Base-by-base conservation (phyloP, 805 yeast species). In the Yamadazyma philogaea region DNA sequence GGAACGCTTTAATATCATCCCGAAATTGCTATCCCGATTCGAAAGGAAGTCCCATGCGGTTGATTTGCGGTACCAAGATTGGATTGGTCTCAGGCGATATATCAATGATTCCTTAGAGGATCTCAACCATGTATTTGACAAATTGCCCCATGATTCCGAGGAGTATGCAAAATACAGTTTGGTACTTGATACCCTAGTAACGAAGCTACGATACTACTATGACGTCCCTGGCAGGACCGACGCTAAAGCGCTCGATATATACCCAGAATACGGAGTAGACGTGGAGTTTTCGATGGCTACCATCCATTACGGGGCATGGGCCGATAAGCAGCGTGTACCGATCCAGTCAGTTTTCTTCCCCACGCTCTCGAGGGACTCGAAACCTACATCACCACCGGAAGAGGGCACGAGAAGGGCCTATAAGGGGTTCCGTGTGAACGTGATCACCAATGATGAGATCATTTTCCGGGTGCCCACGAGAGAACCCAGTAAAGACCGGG, bases 291-390 rank as follows among this genome's bases (percentile, higher is more conserved):
- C 75, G 1, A 74, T 77, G 42, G 80, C 88, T 0, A 81, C 86
- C 0, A 64, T 88, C 1, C 83, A 83, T 51, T 90, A 87, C 56
- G 99, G 99, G 0, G 96, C 99, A 0, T 91, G 97, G 96, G 86
- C 96, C 0, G 95, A 93, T 45, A 78, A 91, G 28, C 95, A 93
- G 59, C 60, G 96, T 14, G 71, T 70, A 2, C 75, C 81, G 1
- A 54, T 90, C 7, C 89, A 83, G 43, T 63, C 69, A 12, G 64
- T 82, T 63, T 64, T 93, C 18, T 78, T 84, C 43, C 99, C 99
- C 0, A 59, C 74, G 0, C 57, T 79, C 8, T 77, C 84, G 19
- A 63, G 82, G 36, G 87, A 88, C 52, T 63, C 79, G 2, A 52
- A 53, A 8, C 64, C 67, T 3, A 60, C 61, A 2, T 45, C 45